phyloP scores from a whole-genome alignment of 78 protist species.

The Dictyostelium citrinum region DNA sequence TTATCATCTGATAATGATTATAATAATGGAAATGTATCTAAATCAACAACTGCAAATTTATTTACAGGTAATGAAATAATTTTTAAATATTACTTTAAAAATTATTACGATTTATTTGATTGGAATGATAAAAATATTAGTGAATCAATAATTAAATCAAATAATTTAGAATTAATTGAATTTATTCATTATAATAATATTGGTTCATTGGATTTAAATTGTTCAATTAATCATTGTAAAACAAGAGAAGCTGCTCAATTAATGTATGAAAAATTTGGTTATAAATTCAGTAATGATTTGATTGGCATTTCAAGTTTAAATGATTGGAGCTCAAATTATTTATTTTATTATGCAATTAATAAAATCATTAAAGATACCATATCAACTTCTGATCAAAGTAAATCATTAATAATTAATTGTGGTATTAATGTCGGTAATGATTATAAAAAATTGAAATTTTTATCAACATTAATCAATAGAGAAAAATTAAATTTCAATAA shows the following conservation, averaged over 20 bases:
- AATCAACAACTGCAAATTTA: not conserved
- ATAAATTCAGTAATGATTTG: not conserved
- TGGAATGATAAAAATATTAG: not conserved
- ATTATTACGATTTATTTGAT: not conserved
- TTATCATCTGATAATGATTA: too few species aligned
- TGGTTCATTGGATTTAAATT: not conserved
- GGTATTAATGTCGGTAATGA: not conserved
- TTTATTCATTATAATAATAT: not conserved
- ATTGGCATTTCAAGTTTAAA: not conserved
- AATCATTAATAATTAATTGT: not conserved
- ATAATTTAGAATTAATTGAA: not conserved
- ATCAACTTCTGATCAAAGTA: not conserved
- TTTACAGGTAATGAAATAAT: not conserved
- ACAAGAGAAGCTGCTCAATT: not conserved
- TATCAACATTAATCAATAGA: not conserved
- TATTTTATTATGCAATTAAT: not conserved
- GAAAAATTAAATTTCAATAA: not conserved
- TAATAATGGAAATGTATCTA: too few species aligned
- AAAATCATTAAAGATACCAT: not conserved
- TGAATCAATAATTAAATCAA: not conserved
- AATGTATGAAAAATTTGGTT: not conserved
- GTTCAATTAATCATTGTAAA: not conserved
- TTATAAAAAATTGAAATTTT: not conserved
- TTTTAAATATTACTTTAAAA: not conserved
- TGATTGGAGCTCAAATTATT: not conserved